Percentiles rank a stretch among this genome's conserved stretches.
Conservation (phyloP, 106 monocot genomes). For the Allium sativum region DNA sequence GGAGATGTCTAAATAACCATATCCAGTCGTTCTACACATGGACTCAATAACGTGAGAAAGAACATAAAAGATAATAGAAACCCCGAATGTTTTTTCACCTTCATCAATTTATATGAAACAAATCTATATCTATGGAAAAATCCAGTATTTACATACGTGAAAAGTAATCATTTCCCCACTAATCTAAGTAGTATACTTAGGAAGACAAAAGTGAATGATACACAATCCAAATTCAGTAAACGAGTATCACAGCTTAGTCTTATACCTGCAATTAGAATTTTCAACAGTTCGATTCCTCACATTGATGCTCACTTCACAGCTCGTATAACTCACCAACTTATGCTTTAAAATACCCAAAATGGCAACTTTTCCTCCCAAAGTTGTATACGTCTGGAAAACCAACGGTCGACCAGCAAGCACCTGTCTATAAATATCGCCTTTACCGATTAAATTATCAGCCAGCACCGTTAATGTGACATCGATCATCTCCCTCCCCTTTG, state of each 20-base stretch:
- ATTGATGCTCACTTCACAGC: slow-evolving; percentile 40
- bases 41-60: too few relatives aligned
- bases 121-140: too few relatives aligned
- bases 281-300: slow-evolving; percentile 18
- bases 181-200: too few relatives aligned
- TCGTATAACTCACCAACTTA: slow-evolving; percentile 37
- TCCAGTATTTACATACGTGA: too few relatives aligned
- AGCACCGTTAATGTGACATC: slow-evolving; percentile 38
- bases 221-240: too few relatives aligned
- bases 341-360: slow-evolving; percentile 58
- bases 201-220: too few relatives aligned
- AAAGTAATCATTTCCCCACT: too few relatives aligned
- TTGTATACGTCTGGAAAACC: slow-evolving; percentile 30
- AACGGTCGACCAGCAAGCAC: slow-evolving; percentile 28
- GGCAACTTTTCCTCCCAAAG: slow-evolving; percentile 43
- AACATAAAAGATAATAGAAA: too few relatives aligned
- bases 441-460: slow-evolving; percentile 33
- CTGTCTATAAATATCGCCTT: slow-evolving; percentile 32
- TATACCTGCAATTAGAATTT: slow-evolving; percentile 42
- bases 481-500: slow-evolving; percentile 24
- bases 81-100: too few relatives aligned
- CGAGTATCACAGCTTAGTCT: slow-evolving; percentile 39
- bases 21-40: too few relatives aligned
- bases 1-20: too few relatives aligned
- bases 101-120: too few relatives aligned